These are phyloP conservation scores for Dichomitus squalens DNA, from an alignment of 1,284 basidiomycete species.

Conservation along the genomic window DNA sequence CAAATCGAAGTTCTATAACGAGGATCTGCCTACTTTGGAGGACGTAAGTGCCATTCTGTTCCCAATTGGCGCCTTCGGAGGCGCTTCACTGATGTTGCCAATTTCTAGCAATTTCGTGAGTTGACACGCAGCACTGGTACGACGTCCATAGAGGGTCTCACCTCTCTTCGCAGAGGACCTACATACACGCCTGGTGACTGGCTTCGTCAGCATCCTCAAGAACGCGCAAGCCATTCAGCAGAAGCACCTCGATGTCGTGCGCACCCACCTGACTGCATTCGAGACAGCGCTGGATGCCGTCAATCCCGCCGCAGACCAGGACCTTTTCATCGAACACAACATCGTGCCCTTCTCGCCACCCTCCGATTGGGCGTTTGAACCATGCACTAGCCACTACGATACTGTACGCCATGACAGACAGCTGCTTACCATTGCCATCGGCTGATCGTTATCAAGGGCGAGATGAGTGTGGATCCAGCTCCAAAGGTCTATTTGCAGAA, in stretches of 20 bases:
- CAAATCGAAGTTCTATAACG: constrained; percentile 69
- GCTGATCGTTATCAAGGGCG: constrained; percentile 43
- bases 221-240: constrained; percentile 60
- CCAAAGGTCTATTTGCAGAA: constrained; percentile 81
- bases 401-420: constrained; percentile 47
- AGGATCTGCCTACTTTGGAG: constrained; percentile 68
- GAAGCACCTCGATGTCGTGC: constrained; percentile 59
- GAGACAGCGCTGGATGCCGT: constrained; percentile 53
- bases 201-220: constrained; percentile 53
- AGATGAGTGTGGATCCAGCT: constrained; percentile 62
- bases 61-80: neutral
- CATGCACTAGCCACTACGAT: constrained; percentile 75
- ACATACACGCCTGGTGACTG: constrained; percentile 60
- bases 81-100: constrained; percentile 8
- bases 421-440: neutral
- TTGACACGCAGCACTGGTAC: constrained; percentile 10
- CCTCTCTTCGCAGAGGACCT: constrained; percentile 52
- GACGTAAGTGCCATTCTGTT: constrained; percentile 53
- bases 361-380: constrained; percentile 71
- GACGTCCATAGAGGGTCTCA: neutral
- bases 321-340: constrained; percentile 73
- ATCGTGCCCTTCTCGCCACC: constrained; percentile 65
- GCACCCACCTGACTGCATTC: constrained; percentile 47
- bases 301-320: constrained; percentile 61
- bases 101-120: constrained; percentile 66